Evolutionary conservation across 768 basidiomycete genomes (phyloP), one percentile per base, ranked within the genome.

Genomic region (Russula olivacea): DNA sequence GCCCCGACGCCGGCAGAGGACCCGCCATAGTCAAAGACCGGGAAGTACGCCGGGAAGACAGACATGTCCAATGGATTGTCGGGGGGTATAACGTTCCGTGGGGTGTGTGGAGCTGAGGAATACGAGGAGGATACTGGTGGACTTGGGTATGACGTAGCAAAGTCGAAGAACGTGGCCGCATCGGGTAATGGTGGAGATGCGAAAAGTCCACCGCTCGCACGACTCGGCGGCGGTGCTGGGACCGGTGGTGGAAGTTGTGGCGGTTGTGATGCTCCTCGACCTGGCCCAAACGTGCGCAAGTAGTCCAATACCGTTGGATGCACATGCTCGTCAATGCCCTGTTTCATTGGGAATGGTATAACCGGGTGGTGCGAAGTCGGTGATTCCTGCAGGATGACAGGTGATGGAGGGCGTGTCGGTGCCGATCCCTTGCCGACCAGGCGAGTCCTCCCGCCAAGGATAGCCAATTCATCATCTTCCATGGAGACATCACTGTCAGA

Each of bases 321-420:
- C 21, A 86, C 76, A 23, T 79, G 76, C 28, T 80, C 76, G 58
- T 78, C 79, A 54, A 77, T 72, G 15, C 78, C 77, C 4, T 81
- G 76, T 21, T 81, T 78, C 45, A 90, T 70, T 2, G 87, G 87
- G 6, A 90, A 75, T 19, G 89, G 88, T 10, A 90, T 84, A 28
- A 89, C 79, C 2, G 88, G 88, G 67, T 88, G 85, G 52, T 79
- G 80, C 11, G 87, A 84, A n/a, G 76, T 81, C 9, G 89, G 89
- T 9, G 88, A 90, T 47, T 83, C 80, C 25, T 88, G 84, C 53
- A 82, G 64, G 55, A 75, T 61, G 55, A 61, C 68, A 6, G 66
- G 64, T 25, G 59, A 32, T 36, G 52, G 23, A 17, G 76, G 69
- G 2, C 71, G 68, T 30, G 85, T 71, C 40, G 77, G 75, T 1